A percentile compares a stretch with the other conserved stretches of the same genome.
These are phyloP conservation scores for Phylloporus gajari DNA, from an alignment of 1,284 basidiomycete genomes.

Conservation along the genomic window DNA sequence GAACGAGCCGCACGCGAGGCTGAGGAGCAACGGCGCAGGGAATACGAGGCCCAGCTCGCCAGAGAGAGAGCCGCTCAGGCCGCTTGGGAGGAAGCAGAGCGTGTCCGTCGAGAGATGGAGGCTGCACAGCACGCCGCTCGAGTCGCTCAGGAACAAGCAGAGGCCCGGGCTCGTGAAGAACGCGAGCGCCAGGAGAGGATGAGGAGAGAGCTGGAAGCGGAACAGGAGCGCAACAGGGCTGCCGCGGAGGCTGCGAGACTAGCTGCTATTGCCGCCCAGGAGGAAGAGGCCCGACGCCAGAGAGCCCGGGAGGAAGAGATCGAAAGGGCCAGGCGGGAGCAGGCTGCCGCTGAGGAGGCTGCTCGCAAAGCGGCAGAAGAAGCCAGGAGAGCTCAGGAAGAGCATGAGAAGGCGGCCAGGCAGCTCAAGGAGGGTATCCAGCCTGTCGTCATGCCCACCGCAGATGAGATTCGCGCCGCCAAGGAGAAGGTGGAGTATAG, in stretches of 20 bases:
- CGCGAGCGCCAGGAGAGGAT: slow-evolving; percentile 34
- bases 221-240: slow-evolving; percentile 25
- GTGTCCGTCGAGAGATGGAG: slow-evolving; percentile 33
- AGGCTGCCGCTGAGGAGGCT: slow-evolving; percentile 37
- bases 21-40: slow-evolving; percentile 29
- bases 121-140: slow-evolving; percentile 33
- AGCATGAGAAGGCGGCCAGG: slow-evolving; percentile 33
- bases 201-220: slow-evolving; percentile 34
- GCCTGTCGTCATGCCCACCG: slow-evolving; percentile 43
- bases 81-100: slow-evolving; percentile 36
- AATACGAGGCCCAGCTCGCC: slow-evolving; percentile 28
- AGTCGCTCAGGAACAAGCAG: slow-evolving; percentile 33
- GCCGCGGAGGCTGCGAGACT: slow-evolving; percentile 38
- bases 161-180: slow-evolving; percentile 41
- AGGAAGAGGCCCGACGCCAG: slow-evolving; percentile 38
- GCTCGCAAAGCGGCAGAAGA: slow-evolving; percentile 36
- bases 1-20: slow-evolving; percentile 37
- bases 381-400: slow-evolving; percentile 35
- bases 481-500: slow-evolving; percentile 41
- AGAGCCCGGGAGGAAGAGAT: slow-evolving; percentile 36
- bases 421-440: slow-evolving; percentile 40
- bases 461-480: slow-evolving; percentile 33
- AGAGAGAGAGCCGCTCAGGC: slow-evolving; percentile 38
- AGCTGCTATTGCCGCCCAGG: slow-evolving; percentile 37
- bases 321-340: slow-evolving; percentile 25